Evolutionary conservation across 2,329 filamentous ascomycete genomes (phyloP).

Genomic region (Nemania sp.): DNA sequence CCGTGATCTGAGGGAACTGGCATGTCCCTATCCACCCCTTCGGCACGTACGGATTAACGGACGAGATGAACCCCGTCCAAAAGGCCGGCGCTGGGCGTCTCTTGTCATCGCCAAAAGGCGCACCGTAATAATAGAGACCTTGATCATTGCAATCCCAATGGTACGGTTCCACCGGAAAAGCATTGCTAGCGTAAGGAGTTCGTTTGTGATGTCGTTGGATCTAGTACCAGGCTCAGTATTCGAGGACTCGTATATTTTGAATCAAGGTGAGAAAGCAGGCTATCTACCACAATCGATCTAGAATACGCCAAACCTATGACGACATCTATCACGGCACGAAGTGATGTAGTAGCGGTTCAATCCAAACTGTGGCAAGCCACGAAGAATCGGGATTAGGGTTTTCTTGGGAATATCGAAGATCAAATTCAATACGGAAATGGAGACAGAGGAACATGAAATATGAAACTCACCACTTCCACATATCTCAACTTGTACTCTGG

Average conservation of each 20-base stretch:
- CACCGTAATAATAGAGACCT: conserved; percentile 69
- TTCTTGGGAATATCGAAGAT: no score
- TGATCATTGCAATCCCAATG: conserved; percentile 73
- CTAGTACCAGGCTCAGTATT: conserved; percentile 38
- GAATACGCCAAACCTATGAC: no score
- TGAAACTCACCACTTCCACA: conserved; percentile 68
- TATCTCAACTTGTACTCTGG: conserved; percentile 68
- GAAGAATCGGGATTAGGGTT: no score
- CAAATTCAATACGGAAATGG: no score
- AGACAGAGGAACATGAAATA: neutral
- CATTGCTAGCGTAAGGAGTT: conserved; percentile 77
- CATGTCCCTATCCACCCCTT: conserved; percentile 73
- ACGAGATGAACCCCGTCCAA: conserved; percentile 65
- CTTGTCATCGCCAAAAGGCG: conserved; percentile 49
- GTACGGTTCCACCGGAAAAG: conserved; percentile 74
- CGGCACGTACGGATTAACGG: conserved; percentile 67
- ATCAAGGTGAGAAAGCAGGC: no score
- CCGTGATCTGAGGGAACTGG: conserved; percentile 80
- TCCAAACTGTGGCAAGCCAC: no score
- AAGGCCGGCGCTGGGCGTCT: conserved; percentile 54
- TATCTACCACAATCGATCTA: no score
- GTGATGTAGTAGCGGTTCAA: no score
- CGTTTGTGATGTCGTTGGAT: conserved; percentile 86
- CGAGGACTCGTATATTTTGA: neutral
- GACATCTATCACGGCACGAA: no score